A percentile compares a stretch with the other conserved stretches of the same genome.
These are phyloP conservation scores for Cadophora sp. DNA, from an alignment of 2,329 filamentous ascomycete species.

Conservation along the genomic window DNA sequence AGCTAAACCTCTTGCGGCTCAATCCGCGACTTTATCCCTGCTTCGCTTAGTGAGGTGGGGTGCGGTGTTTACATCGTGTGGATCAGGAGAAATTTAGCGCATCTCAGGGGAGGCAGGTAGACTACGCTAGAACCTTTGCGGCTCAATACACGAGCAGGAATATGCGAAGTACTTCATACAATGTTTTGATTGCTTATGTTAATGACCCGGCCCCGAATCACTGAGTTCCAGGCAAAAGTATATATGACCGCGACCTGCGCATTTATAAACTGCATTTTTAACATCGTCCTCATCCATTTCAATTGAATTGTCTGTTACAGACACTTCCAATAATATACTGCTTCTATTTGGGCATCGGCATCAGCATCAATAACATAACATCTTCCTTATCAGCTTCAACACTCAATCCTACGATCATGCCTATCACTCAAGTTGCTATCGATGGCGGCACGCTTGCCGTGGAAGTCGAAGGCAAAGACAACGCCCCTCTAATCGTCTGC, in stretches of 20 bases:
- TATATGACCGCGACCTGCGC: not conserved
- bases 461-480: constrained; percentile 18
- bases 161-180: not conserved
- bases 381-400: not conserved
- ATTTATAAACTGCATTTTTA: not conserved
- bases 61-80: not conserved
- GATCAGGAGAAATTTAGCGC: not conserved
- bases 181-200: not conserved
- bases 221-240: not conserved
- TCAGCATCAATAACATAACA: not conserved
- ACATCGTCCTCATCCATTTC: not conserved
- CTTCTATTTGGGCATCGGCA: not conserved
- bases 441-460: constrained; percentile 20
- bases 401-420: not conserved
- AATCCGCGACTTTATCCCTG: constrained; percentile 34
- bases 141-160: not conserved
- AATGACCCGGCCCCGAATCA: too few relatives aligned
- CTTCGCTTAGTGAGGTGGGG: not conserved
- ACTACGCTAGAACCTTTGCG: constrained; percentile 6
- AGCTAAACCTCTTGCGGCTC: constrained; percentile 41
- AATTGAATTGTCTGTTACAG: not conserved
- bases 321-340: not conserved
- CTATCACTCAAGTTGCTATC: constrained; percentile 4
- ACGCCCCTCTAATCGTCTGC: constrained; percentile 20
- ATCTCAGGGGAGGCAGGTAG: not conserved